These are phyloP conservation scores for Hypoxylon sp. DNA, from an alignment of 2,329 filamentous ascomycete species.

Conservation along the genomic window DNA sequence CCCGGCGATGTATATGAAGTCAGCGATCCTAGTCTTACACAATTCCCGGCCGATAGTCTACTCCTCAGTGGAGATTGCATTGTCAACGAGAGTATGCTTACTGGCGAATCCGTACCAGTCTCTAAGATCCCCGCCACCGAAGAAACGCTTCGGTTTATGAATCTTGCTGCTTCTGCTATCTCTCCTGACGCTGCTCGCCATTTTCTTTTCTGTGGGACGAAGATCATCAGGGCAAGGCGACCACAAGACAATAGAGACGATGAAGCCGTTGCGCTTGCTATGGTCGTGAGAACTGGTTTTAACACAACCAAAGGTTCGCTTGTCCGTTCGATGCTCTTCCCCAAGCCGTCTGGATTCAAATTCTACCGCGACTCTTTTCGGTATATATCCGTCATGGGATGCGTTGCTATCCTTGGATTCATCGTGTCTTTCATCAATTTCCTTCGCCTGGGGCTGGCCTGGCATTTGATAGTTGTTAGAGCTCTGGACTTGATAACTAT, in stretches of 20 bases:
- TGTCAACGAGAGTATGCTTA: constrained; percentile 99
- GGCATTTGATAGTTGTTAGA: constrained; percentile 90
- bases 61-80: constrained; percentile 95
- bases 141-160: constrained; percentile 77
- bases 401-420: constrained; percentile 86
- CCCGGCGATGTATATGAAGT: constrained; percentile 97
- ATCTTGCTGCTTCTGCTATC: constrained; percentile 82
- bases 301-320: constrained; percentile 97
- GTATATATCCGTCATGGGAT: constrained; percentile 96
- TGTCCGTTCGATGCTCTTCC: constrained; percentile 97
- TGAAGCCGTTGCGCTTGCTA: constrained; percentile 88
- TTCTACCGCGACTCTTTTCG: constrained; percentile 98
- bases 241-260: constrained; percentile 87
- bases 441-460: constrained; percentile 80
- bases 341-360: constrained; percentile 97
- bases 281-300: constrained; percentile 94
- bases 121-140: constrained; percentile 88
- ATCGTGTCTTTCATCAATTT: constrained; percentile 94
- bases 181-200: constrained; percentile 85
- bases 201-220: constrained; percentile 94
- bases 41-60: constrained; percentile 92
- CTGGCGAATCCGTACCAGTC: constrained; percentile 95
- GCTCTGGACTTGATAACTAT: constrained; percentile 97
- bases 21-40: constrained; percentile 86
- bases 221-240: constrained; percentile 87